These are phyloP conservation scores for Poa pratensis DNA, from an alignment of 176 grass and related monocot genomes.

Conservation along the genomic window DNA sequence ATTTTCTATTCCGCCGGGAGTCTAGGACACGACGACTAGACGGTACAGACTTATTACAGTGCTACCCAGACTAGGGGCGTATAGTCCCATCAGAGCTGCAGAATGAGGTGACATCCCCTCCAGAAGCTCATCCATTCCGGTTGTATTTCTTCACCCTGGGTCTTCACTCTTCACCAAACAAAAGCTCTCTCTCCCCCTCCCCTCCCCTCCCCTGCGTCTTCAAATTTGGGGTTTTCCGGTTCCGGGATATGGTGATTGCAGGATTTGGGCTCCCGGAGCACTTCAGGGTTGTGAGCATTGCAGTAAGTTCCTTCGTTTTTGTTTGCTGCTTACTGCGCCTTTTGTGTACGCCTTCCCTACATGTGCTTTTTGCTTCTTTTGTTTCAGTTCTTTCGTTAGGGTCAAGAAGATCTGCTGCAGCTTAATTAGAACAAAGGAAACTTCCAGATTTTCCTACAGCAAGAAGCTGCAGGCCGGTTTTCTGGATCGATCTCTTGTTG, in stretches of 20 bases:
- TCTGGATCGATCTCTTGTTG: neutral
- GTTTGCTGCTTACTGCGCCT: neutral
- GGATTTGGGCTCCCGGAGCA: neutral
- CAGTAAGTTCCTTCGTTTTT: neutral
- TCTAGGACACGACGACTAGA: too few relatives aligned
- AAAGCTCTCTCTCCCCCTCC: too few relatives aligned
- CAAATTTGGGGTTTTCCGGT: neutral
- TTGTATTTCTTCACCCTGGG: too few relatives aligned
- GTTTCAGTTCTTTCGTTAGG: neutral
- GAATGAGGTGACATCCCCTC: too few relatives aligned
- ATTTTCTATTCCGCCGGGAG: too few relatives aligned
- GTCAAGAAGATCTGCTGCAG: neutral
- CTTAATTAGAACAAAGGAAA: neutral
- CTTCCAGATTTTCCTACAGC: neutral
- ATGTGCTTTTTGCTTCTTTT: neutral
- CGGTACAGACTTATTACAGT: too few relatives aligned
- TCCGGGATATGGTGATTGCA: neutral
- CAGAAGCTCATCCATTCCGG: neutral
- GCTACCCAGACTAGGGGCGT: too few relatives aligned
- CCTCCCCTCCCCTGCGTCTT: neutral
- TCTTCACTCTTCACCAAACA: too few relatives aligned
- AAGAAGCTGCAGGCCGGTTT: neutral
- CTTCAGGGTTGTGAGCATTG: neutral
- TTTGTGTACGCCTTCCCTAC: neutral
- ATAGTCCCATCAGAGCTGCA: too few relatives aligned